Evolutionary conservation across 306 rosid species (phyloP).

Genomic region (Quercus mongolica): DNA sequence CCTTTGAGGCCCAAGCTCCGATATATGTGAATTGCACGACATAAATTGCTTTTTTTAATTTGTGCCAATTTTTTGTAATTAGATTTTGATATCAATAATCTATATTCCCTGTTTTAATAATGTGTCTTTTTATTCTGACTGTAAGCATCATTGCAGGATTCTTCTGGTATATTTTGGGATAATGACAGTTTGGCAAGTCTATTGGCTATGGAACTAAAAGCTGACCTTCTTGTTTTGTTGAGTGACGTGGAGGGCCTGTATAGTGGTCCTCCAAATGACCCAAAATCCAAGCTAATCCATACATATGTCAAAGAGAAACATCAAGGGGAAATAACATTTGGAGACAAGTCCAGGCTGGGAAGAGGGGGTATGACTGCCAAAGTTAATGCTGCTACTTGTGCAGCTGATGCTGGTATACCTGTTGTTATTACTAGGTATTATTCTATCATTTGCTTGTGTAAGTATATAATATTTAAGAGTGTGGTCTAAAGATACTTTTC

Average conservation of each 20-base stretch:
- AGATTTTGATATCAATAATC: neutral
- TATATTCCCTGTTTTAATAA: slow-evolving; percentile 10
- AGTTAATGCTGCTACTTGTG: slow-evolving; percentile 77
- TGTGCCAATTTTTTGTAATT: neutral
- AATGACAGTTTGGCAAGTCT: slow-evolving; percentile 88
- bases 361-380: slow-evolving; percentile 96
- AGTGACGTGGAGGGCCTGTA: slow-evolving; percentile 96
- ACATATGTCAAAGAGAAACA: slow-evolving; percentile 77
- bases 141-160: slow-evolving; percentile 56
- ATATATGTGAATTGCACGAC: neutral
- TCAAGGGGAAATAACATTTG: slow-evolving; percentile 71
- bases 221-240: slow-evolving; percentile 77
- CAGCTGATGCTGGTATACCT: slow-evolving; percentile 74
- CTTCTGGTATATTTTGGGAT: slow-evolving; percentile 93
- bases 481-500: neutral
- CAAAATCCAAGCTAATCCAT: slow-evolving; percentile 72
- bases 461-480: neutral
- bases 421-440: slow-evolving; percentile 84
- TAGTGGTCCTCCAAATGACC: slow-evolving; percentile 77
- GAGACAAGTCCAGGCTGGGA: slow-evolving; percentile 81
- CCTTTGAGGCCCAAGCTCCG: no score
- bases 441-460: neutral
- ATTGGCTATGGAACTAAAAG: slow-evolving; percentile 77
- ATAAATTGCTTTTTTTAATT: neutral
- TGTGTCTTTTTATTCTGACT: slow-evolving; percentile 18